Conservation (phyloP, 345 rosid species). For the Mangifera indica region DNA sequence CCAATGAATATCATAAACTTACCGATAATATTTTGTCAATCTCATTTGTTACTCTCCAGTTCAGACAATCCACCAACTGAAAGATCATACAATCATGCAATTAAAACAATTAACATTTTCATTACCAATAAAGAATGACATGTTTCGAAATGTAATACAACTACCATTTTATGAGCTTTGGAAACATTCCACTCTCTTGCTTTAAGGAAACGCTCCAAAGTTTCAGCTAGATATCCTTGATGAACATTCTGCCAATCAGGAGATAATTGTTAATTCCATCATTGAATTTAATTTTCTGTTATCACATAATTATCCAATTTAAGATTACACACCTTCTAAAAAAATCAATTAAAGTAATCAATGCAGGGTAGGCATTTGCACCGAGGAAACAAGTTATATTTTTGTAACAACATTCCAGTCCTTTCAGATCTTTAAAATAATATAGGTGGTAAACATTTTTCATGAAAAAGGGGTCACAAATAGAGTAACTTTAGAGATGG, state of each 20-base stretch:
- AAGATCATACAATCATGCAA: slow-evolving; percentile 22
- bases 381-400: neutral
- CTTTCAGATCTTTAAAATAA: neutral
- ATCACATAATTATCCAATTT: neutral
- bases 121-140: neutral
- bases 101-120: no score
- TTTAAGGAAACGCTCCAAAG: slow-evolving; percentile 61
- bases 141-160: neutral
- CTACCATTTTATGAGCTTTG: slow-evolving; percentile 79
- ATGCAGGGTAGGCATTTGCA: neutral
- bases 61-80: slow-evolving; percentile 82
- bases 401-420: neutral
- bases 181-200: slow-evolving; percentile 74
- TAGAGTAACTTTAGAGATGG: neutral
- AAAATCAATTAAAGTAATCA: neutral
- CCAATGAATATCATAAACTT: slow-evolving; percentile 31
- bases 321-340: neutral
- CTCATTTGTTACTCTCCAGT: slow-evolving; percentile 84
- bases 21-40: slow-evolving; percentile 77
- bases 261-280: slow-evolving; percentile 13
- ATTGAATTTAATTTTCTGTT: neutral
- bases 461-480: neutral
- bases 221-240: slow-evolving; percentile 63
- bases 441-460: neutral
- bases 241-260: slow-evolving; percentile 52